A percentile compares a stretch with the other conserved stretches of the same genome.
phyloP scores from a whole-genome alignment of 208 protist species.

The Trypanosoma grayi region DNA sequence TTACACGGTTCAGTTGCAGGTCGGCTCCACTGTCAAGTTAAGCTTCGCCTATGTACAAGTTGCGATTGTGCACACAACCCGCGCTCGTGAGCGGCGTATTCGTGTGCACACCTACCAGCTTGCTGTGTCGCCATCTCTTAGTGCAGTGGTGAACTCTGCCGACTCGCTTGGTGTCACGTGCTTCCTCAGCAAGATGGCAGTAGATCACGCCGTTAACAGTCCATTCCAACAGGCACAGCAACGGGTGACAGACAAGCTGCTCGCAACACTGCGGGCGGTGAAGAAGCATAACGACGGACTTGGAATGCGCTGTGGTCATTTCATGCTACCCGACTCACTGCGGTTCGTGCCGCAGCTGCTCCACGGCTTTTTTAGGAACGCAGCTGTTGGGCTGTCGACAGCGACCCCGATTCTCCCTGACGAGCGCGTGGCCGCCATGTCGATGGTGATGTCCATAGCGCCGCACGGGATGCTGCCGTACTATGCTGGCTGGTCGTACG shows the following conservation, averaged over 20 bases:
- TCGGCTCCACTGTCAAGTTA: slow-evolving; percentile 48
- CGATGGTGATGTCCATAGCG: slow-evolving; percentile 62
- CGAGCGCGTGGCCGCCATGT: slow-evolving; percentile 70
- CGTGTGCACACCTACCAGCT: slow-evolving; percentile 85
- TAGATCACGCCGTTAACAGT: slow-evolving; percentile 52
- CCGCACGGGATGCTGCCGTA: slow-evolving; percentile 63
- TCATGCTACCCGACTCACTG: slow-evolving; percentile 71
- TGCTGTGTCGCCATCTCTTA: slow-evolving; percentile 37
- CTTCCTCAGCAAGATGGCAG: slow-evolving; percentile 72
- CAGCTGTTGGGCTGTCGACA: slow-evolving; percentile 47
- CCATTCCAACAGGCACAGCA: slow-evolving; percentile 67
- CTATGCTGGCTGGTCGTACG: slow-evolving; percentile 71
- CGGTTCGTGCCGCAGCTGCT: slow-evolving; percentile 78
- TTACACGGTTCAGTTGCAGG: slow-evolving; percentile 76
- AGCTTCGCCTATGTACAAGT: slow-evolving; percentile 84
- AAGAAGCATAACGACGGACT: slow-evolving; percentile 48
- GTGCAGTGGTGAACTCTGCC: slow-evolving; percentile 67
- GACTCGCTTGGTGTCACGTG: slow-evolving; percentile 60
- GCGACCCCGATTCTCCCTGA: slow-evolving; percentile 53
- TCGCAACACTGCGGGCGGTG: slow-evolving; percentile 38
- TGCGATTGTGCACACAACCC: slow-evolving; percentile 76
- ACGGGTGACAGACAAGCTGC: slow-evolving; percentile 50
- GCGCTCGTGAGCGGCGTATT: slow-evolving; percentile 74
- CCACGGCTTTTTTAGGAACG: slow-evolving; percentile 66
- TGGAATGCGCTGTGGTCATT: slow-evolving; percentile 42